Evolutionary conservation across 2,329 filamentous ascomycete genomes (phyloP).

Genomic region (Pezicula rhizophila): DNA sequence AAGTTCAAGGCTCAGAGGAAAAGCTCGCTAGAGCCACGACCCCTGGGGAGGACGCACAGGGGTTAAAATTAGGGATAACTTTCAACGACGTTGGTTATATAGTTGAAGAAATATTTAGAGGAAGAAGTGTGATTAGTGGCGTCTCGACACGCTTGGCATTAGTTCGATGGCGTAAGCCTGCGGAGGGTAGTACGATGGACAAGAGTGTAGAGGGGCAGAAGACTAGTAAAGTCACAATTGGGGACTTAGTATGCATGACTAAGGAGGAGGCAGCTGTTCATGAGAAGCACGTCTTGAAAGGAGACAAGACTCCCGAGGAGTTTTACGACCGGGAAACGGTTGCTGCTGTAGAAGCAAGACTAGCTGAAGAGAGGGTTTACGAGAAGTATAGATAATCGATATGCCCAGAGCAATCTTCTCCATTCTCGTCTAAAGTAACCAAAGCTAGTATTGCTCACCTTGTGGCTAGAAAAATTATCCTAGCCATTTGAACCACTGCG

Average conservation of each 20-base stretch:
- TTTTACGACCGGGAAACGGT: slow-evolving; percentile 68
- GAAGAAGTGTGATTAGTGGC: slow-evolving; percentile 76
- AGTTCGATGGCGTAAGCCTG: slow-evolving; percentile 71
- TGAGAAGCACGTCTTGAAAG: slow-evolving; percentile 72
- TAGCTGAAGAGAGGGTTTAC: slow-evolving; percentile 59
- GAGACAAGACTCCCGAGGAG: slow-evolving; percentile 59
- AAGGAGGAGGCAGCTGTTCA: slow-evolving; percentile 81
- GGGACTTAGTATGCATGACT: slow-evolving; percentile 82
- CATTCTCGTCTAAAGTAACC: too few species aligned
- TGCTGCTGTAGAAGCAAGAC: slow-evolving; percentile 58
- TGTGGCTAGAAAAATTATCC: too few species aligned
- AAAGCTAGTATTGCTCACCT: too few species aligned
- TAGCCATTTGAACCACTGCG: too few species aligned
- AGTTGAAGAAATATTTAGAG: slow-evolving; percentile 81
- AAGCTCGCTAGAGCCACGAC: slow-evolving; percentile 49
- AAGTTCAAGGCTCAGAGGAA: slow-evolving; percentile 74
- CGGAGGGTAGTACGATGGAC: slow-evolving; percentile 50
- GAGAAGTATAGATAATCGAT: slow-evolving; percentile 43
- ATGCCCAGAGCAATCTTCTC: neutral
- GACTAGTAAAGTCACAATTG: slow-evolving; percentile 59
- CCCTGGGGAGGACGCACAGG: slow-evolving; percentile 45
- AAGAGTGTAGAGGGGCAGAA: slow-evolving; percentile 69
- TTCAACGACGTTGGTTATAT: slow-evolving; percentile 80
- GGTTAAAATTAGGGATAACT: slow-evolving; percentile 74
- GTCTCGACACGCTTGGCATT: slow-evolving; percentile 73